Conservation (phyloP, 768 basidiomycete species). For the Coprinopsis sp. region DNA sequence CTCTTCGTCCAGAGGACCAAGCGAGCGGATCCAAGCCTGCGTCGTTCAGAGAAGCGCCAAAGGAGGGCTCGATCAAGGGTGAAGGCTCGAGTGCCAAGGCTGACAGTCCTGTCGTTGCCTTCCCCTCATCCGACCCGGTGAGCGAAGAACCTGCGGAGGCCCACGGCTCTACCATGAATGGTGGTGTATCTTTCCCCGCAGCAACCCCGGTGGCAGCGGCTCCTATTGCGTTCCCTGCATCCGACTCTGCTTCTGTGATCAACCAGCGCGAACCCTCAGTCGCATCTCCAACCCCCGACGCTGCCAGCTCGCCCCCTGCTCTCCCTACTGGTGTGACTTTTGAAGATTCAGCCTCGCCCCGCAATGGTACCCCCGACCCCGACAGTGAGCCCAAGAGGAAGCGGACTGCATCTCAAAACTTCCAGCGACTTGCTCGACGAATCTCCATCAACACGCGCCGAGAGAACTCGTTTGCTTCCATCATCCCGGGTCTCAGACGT, state of each 20-base stretch:
- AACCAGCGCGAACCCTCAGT: slow-evolving; percentile 7
- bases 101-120: slow-evolving; percentile 14
- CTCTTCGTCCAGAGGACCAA: slow-evolving; percentile 1
- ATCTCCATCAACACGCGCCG: slow-evolving; percentile 64
- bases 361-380: slow-evolving; percentile 67
- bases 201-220: slow-evolving; percentile 10
- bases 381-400: slow-evolving; percentile 76
- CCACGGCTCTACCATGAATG: slow-evolving; percentile 5
- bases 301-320: slow-evolving; percentile 12
- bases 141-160: slow-evolving; percentile 26
- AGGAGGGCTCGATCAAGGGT: neutral
- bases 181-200: neutral
- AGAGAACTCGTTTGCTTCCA: slow-evolving; percentile 47
- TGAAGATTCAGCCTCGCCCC: slow-evolving; percentile 58
- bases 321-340: slow-evolving; percentile 56
- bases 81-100: neutral
- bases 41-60: slow-evolving; percentile 1
- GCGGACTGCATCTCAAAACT: slow-evolving; percentile 80
- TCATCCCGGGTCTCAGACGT: slow-evolving; percentile 54
- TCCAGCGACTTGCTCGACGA: slow-evolving; percentile 72
- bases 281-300: slow-evolving; percentile 8
- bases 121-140: slow-evolving; percentile 24
- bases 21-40: neutral
- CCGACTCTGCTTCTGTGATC: slow-evolving; percentile 13
- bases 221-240: slow-evolving; percentile 29